Conservation (phyloP, 2,329 filamentous ascomycete species). For the Biscogniauxia sp. region DNA sequence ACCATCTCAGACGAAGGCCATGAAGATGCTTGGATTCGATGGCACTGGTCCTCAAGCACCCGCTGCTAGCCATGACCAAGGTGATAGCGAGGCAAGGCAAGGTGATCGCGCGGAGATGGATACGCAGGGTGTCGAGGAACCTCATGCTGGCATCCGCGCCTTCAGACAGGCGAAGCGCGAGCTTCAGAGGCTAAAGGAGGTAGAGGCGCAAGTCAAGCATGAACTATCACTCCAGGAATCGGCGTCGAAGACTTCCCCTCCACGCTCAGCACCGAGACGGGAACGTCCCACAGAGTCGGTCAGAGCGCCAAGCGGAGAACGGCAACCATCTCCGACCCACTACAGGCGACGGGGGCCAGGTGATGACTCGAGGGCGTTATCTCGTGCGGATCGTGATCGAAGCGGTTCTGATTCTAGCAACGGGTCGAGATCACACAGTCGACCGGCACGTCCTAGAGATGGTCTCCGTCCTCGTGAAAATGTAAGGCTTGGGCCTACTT, state of each 20-base stretch:
- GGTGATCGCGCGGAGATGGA: conserved; percentile 12
- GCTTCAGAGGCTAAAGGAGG: conserved; percentile 54
- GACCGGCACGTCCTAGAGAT: conserved; percentile 41
- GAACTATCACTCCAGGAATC: conserved; percentile 29
- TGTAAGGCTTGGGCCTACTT: conserved; percentile 29
- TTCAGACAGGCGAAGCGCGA: conserved; percentile 59
- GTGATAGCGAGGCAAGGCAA: conserved; percentile 3
- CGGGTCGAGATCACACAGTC: conserved; percentile 39
- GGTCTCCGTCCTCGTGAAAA: conserved; percentile 38
- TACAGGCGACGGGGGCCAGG: conserved; percentile 45
- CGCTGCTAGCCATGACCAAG: conserved; percentile 14
- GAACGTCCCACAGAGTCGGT: conserved; percentile 28
- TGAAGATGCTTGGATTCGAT: conserved; percentile 61
- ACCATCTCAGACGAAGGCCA: conserved; percentile 49
- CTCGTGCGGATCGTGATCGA: conserved; percentile 44
- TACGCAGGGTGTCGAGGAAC: conserved; percentile 18
- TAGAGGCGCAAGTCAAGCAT: conserved; percentile 46
- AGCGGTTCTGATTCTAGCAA: conserved; percentile 56
- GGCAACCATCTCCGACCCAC: conserved; percentile 42
- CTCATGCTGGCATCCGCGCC: conserved; percentile 52
- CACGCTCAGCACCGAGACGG: conserved; percentile 19
- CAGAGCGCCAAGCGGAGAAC: conserved; percentile 43
- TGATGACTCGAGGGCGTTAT: conserved; percentile 37
- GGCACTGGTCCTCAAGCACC: conserved; percentile 33
- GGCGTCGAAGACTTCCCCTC: conserved; percentile 17